Conservation (phyloP, 1,139 yeast genomes). For the Geotrichum carabidarum region DNA sequence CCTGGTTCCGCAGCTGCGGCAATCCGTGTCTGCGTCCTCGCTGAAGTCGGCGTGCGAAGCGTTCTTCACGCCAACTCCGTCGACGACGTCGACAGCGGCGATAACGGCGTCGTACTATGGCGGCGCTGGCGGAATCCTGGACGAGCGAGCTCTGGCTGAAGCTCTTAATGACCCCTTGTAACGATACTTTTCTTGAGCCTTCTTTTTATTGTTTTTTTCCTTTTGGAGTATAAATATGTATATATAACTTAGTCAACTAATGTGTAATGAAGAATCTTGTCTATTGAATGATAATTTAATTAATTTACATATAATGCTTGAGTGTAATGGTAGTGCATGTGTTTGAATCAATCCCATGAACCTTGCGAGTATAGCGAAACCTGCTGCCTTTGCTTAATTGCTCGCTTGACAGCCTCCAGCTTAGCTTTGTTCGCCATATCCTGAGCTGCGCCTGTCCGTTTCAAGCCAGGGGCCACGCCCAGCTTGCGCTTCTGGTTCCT, state of each 20-base stretch:
- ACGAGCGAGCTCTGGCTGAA: constrained; percentile 6
- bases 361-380: constrained; percentile 4
- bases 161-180: constrained; percentile 2
- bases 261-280: neutral
- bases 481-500: neutral
- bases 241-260: neutral
- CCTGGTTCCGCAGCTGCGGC: no score
- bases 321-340: neutral
- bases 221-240: neutral
- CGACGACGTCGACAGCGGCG: no score
- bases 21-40: neutral
- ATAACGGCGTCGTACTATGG: no score
- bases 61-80: no score
- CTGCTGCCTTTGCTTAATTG: constrained; percentile 2
- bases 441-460: neutral
- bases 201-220: neutral
- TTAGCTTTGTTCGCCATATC: neutral
- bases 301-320: neutral
- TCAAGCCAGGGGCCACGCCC: neutral
- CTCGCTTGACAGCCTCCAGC: neutral
- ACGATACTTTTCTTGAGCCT: neutral
- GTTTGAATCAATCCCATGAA: constrained; percentile 3
- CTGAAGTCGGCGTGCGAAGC: neutral
- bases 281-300: neutral
- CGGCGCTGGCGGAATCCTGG: neutral